Conservation (phyloP, 495 filamentous ascomycete genomes). For the Penicillium parvum region DNA sequence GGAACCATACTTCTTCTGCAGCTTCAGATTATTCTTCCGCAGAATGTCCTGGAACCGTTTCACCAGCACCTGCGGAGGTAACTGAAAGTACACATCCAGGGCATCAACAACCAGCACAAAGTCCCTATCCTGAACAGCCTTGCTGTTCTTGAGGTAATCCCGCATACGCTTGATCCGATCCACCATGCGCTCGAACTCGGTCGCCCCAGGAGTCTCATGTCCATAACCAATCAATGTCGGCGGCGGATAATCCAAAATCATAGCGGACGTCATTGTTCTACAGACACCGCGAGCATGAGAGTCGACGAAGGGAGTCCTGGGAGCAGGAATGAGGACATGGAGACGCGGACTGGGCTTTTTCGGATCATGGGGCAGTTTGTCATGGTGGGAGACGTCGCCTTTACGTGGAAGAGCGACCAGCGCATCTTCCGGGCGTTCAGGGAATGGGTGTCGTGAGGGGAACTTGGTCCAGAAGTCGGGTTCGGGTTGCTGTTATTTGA, state of each 20-base stretch:
- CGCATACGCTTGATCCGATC: slow-evolving; percentile 48
- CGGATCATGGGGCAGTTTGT: slow-evolving; percentile 31
- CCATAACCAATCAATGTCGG: slow-evolving; percentile 52
- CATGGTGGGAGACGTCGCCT: slow-evolving; percentile 18
- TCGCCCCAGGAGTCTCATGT: slow-evolving; percentile 25
- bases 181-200: slow-evolving; percentile 33
- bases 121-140: slow-evolving; percentile 51
- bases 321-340: slow-evolving; percentile 56
- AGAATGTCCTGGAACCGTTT: slow-evolving; percentile 50
- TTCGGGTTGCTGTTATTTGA: slow-evolving; percentile 17
- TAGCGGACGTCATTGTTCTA: slow-evolving; percentile 55
- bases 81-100: slow-evolving; percentile 57
- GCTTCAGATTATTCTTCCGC: slow-evolving; percentile 43
- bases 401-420: slow-evolving; percentile 24
- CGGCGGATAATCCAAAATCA: slow-evolving; percentile 58
- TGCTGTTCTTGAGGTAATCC: slow-evolving; percentile 48
- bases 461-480: slow-evolving; percentile 36
- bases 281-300: slow-evolving; percentile 44
- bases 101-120: slow-evolving; percentile 57
- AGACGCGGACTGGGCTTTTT: slow-evolving; percentile 51
- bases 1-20: slow-evolving; percentile 46
- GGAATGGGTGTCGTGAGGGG: slow-evolving; percentile 33
- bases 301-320: slow-evolving; percentile 32
- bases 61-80: slow-evolving; percentile 55
- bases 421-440: slow-evolving; percentile 33